These are phyloP conservation scores for Phytophthora palmivora DNA, from an alignment of 352 stramenopile genomes.

Conservation along the genomic window DNA sequence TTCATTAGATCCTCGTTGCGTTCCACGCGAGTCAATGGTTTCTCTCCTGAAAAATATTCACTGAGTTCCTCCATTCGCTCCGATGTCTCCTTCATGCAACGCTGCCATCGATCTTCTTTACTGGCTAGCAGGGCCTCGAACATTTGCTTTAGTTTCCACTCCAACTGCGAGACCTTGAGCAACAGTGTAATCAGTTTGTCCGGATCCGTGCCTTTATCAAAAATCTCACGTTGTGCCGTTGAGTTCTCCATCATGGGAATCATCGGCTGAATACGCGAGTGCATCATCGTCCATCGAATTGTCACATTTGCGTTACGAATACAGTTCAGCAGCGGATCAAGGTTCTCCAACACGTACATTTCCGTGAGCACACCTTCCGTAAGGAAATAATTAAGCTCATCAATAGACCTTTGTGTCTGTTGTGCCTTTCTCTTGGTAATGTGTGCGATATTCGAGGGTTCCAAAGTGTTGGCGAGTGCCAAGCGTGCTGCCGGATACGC, in stretches of 20 bases:
- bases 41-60: conserved; percentile 95
- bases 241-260: conserved; percentile 91
- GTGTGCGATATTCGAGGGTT: conserved; percentile 87
- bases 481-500: conserved; percentile 89
- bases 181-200: conserved; percentile 93
- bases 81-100: conserved; percentile 87
- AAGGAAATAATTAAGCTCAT: conserved; percentile 92
- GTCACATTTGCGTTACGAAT: conserved; percentile 94
- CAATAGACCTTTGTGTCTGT: conserved; percentile 86
- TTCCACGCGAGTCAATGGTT: conserved; percentile 92
- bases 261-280: conserved; percentile 89
- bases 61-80: conserved; percentile 94
- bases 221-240: conserved; percentile 80
- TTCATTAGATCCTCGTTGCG: conserved; percentile 94
- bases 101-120: conserved; percentile 93
- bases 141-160: conserved; percentile 96
- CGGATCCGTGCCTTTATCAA: conserved; percentile 82
- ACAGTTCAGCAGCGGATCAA: conserved; percentile 91
- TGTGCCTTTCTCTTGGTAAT: conserved; percentile 91
- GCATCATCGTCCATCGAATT: conserved; percentile 94
- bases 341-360: conserved; percentile 94
- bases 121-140: conserved; percentile 89
- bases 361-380: conserved; percentile 93
- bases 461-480: conserved; percentile 92
- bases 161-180: conserved; percentile 93